A percentile compares a stretch with the other conserved stretches of the same genome.
phyloP scores from a whole-genome alignment of 2,329 filamentous ascomycete species.

The Diaporthe aspalathi region DNA sequence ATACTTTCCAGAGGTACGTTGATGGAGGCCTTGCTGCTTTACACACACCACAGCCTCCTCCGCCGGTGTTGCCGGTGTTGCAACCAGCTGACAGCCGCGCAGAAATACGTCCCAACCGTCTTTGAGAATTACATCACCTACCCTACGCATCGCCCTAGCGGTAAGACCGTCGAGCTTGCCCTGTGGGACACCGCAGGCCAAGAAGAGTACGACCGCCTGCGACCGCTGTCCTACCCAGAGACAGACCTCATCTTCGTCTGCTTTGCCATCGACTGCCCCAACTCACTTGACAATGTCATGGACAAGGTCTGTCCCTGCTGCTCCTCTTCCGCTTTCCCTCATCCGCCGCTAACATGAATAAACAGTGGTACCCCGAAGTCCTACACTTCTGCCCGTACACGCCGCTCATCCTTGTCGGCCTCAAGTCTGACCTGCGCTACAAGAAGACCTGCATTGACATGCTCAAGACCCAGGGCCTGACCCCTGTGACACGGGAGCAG shows the following conservation, averaged over 20 bases:
- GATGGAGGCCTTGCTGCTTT: slow-evolving; percentile 5
- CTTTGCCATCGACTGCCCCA: slow-evolving; percentile 98
- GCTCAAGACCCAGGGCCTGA: slow-evolving; percentile 96
- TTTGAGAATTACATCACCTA: slow-evolving; percentile 99
- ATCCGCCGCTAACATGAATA: not conserved
- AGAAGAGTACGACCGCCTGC: slow-evolving; percentile 96
- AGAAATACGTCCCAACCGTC: slow-evolving; percentile 99
- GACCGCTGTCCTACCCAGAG: slow-evolving; percentile 96
- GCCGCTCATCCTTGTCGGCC: slow-evolving; percentile 91
- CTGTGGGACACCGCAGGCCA: slow-evolving; percentile 99
- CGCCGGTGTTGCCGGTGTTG: not conserved
- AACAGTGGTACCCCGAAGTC: slow-evolving; percentile 98
- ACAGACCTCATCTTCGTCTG: slow-evolving; percentile 98
- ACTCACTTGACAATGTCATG: slow-evolving; percentile 97
- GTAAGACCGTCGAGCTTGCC: slow-evolving; percentile 95
- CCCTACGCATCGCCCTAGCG: slow-evolving; percentile 85
- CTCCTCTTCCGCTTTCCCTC: slow-evolving; percentile 22
- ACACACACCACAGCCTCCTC: not conserved
- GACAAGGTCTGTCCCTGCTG: slow-evolving; percentile 81
- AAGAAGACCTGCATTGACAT: slow-evolving; percentile 99
- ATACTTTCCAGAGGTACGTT: slow-evolving; percentile 93
- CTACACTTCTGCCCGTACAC: slow-evolving; percentile 99
- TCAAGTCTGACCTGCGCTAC: slow-evolving; percentile 95
- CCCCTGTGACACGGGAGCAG: slow-evolving; percentile 92
- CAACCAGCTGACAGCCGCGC: slow-evolving; percentile 33